A percentile compares a stretch with the other conserved stretches of the same genome.
Evolutionary conservation across 257 asterid species (phyloP).

Genomic region (Solanum chilense): DNA sequence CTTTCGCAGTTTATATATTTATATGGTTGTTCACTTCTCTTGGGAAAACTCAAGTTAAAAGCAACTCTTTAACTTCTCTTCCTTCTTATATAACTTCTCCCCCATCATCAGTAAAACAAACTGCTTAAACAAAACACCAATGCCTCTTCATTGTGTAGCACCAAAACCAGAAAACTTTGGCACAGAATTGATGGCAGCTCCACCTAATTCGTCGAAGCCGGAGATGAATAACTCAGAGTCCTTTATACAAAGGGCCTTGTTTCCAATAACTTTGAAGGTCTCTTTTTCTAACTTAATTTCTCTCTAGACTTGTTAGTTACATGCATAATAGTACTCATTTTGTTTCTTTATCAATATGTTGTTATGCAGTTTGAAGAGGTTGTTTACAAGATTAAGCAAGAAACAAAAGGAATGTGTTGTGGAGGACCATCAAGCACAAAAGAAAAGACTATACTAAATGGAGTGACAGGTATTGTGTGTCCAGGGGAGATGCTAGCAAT

Average conservation of each 20-base stretch:
- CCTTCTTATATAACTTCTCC: not conserved
- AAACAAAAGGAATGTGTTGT: slow-evolving; percentile 27
- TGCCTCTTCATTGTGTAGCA: slow-evolving; percentile 55
- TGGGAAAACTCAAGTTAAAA: slow-evolving; percentile 29
- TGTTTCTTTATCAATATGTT: not conserved
- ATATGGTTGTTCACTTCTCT: slow-evolving; percentile 33
- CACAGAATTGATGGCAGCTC: slow-evolving; percentile 22
- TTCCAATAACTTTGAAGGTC: slow-evolving; percentile 74
- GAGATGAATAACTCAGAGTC: slow-evolving; percentile 30
- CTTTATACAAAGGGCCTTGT: slow-evolving; percentile 40
- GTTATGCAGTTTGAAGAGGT: slow-evolving; percentile 89
- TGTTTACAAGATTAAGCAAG: slow-evolving; percentile 57
- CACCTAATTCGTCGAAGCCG: slow-evolving; percentile 5
- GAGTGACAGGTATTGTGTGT: slow-evolving; percentile 78
- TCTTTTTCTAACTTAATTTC: not conserved
- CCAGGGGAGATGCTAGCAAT: slow-evolving; percentile 96
- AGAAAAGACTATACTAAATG: slow-evolving; percentile 80
- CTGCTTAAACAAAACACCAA: slow-evolving; percentile 17
- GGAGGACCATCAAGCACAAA: slow-evolving; percentile 16
- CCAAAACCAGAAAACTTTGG: slow-evolving; percentile 45
- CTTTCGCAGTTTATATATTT: slow-evolving; percentile 38
- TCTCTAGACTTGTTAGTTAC: not conserved
- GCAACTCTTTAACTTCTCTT: slow-evolving; percentile 24
- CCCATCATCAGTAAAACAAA: not conserved
- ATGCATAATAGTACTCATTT: not conserved